phyloP scores from a whole-genome alignment of 2,329 filamentous ascomycete genomes.

The Scedosporium apiospermum region DNA sequence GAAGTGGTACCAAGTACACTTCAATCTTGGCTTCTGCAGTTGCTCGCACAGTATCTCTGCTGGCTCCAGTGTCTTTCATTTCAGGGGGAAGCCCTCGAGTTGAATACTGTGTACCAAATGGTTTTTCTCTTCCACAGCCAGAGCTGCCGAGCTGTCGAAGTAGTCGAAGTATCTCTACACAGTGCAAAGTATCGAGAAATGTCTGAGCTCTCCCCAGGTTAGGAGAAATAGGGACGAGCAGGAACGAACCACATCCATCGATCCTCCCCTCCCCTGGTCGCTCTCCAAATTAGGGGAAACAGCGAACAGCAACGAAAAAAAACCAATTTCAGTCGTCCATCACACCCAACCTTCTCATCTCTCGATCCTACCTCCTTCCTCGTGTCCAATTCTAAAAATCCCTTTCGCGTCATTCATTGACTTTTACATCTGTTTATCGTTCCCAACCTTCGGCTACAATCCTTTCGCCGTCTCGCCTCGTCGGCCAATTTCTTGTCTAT shows the following conservation, averaged over 20 bases:
- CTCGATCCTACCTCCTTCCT: neutral
- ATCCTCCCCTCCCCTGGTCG: neutral
- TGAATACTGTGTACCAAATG: no score
- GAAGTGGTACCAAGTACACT: no score
- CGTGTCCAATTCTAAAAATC: neutral
- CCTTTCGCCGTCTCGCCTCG: neutral
- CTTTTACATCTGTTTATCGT: slow-evolving; percentile 1
- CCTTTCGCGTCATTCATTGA: slow-evolving; percentile 7
- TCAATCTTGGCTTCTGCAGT: no score
- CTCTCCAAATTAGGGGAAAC: slow-evolving; percentile 6
- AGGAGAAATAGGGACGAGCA: neutral
- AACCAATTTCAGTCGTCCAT: slow-evolving; percentile 7
- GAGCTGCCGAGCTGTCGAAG: no score
- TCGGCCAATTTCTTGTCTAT: neutral
- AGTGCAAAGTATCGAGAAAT: neutral
- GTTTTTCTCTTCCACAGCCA: no score
- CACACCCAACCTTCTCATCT: slow-evolving; percentile 3
- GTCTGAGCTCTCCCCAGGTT: neutral
- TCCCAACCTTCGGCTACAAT: neutral
- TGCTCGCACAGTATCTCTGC: no score
- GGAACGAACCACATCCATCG: slow-evolving; percentile 1
- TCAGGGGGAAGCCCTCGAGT: no score
- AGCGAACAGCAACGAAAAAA: slow-evolving; percentile 4
- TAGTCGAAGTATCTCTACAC: neutral
- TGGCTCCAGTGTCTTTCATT: no score